phyloP scores from a whole-genome alignment of 352 stramenopile species.

The Phytophthora crassamura region DNA sequence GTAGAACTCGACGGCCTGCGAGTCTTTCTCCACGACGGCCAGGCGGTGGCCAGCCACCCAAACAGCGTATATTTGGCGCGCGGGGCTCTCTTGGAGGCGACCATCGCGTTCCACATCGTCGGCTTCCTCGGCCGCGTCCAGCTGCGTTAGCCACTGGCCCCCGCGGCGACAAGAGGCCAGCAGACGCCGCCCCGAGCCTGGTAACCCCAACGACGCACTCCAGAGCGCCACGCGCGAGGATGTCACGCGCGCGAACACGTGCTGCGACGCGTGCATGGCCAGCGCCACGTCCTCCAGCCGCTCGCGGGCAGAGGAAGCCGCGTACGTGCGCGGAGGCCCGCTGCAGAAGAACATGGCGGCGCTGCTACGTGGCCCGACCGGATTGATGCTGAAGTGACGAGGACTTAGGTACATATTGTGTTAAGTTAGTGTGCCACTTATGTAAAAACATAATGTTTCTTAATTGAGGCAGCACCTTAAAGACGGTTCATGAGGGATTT shows the following conservation, averaged over 20 bases:
- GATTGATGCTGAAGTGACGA: neutral
- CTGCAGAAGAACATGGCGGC: constrained; percentile 76
- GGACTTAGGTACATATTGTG: too few relatives aligned
- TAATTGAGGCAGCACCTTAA: too few relatives aligned
- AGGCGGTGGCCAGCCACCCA: constrained; percentile 67
- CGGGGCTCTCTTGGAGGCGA: constrained; percentile 21
- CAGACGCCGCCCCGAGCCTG: constrained; percentile 37
- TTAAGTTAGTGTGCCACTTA: too few relatives aligned
- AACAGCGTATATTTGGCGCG: constrained; percentile 52
- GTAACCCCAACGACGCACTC: constrained; percentile 44
- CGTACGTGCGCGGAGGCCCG: constrained; percentile 72
- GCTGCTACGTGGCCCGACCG: constrained; percentile 17
- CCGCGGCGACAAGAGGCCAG: constrained; percentile 44
- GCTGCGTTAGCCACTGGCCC: constrained; percentile 32
- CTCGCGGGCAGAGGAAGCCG: constrained; percentile 36
- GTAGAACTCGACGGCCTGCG: constrained; percentile 75
- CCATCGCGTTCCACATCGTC: neutral
- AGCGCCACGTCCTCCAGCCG: constrained; percentile 50
- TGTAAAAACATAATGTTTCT: too few relatives aligned
- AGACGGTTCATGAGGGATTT: too few relatives aligned
- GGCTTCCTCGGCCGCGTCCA: constrained; percentile 1
- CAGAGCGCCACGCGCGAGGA: constrained; percentile 53
- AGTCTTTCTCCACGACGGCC: constrained; percentile 67
- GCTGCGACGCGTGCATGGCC: constrained; percentile 57
- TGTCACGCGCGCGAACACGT: constrained; percentile 69